Evolutionary conservation across 139 green algal genomes (phyloP).

Genomic region (Chlorella sp.): DNA sequence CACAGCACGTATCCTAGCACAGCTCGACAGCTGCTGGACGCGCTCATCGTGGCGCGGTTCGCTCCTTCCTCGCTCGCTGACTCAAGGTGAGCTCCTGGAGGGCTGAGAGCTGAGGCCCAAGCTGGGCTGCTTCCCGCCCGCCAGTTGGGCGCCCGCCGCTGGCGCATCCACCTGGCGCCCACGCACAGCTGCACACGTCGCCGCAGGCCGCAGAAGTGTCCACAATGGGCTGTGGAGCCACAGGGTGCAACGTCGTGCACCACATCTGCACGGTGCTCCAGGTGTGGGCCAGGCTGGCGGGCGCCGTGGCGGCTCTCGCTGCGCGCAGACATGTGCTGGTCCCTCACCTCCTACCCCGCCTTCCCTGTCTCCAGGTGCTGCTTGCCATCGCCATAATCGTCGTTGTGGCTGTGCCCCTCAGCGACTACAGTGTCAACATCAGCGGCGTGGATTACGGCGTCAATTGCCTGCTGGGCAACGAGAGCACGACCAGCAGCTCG

Average conservation of each 20-base stretch:
- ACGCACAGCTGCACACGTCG: background rate
- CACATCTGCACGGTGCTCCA: background rate
- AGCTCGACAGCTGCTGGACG: background rate
- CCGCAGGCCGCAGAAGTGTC: background rate
- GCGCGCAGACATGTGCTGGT: background rate
- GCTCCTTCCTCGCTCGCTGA: too few relatives aligned
- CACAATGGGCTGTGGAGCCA: background rate
- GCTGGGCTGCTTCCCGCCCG: background rate
- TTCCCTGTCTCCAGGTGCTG: background rate
- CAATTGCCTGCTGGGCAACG: conserved; percentile 4
- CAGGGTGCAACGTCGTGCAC: background rate
- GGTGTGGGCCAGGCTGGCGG: too few relatives aligned
- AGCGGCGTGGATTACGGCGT: background rate
- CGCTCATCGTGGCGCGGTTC: too few relatives aligned
- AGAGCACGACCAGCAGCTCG: conserved; percentile 1
- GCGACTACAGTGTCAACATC: background rate
- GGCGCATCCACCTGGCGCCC: background rate
- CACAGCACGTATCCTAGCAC: too few relatives aligned
- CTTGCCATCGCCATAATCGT: conserved; percentile 1
- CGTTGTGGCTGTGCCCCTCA: background rate
- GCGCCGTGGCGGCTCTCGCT: too few relatives aligned
- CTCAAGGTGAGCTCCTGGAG: too few relatives aligned
- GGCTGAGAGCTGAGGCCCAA: background rate
- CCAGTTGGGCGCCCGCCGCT: background rate
- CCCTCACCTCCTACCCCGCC: background rate